Conservation (phyloP, 805 yeast genomes). For the Starmera caribaea region DNA sequence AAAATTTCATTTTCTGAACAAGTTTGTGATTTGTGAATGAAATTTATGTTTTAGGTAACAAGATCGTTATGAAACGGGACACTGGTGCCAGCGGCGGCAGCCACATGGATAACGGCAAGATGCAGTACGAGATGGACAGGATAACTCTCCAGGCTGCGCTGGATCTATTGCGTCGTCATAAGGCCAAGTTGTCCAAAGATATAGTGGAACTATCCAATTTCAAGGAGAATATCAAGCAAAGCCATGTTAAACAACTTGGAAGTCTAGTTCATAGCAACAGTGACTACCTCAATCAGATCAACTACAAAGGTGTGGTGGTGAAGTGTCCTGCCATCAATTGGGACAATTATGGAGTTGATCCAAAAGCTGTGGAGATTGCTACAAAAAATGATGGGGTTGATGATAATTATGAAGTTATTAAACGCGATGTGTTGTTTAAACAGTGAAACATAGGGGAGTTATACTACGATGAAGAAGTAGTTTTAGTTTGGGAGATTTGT, state of each 20-base stretch:
- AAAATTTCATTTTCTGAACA: too few species aligned
- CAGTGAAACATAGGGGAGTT: background rate
- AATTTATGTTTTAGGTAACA: too few species aligned
- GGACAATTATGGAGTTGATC: slow-evolving; percentile 15
- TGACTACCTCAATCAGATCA: slow-evolving; percentile 16
- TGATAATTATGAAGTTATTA: slow-evolving; percentile 18
- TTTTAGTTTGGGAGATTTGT: too few species aligned
- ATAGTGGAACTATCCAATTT: slow-evolving; percentile 13
- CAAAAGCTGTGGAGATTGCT: slow-evolving; percentile 6
- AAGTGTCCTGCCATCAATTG: slow-evolving; percentile 18
- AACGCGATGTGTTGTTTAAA: slow-evolving; percentile 14
- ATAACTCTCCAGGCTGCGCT: too few species aligned
- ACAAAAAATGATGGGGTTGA: slow-evolving; percentile 10
- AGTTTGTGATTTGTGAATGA: too few species aligned
- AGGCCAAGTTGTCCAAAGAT: slow-evolving; percentile 7
- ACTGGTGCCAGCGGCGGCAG: too few species aligned
- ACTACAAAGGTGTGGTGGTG: slow-evolving; percentile 14
- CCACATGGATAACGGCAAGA: background rate
- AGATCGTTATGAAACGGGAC: too few species aligned
- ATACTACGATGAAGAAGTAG: too few species aligned
- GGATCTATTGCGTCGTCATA: too few species aligned
- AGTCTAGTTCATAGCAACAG: slow-evolving; percentile 7
- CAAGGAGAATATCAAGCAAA: slow-evolving; percentile 10
- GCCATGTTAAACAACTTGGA: slow-evolving; percentile 9
- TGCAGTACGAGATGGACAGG: too few species aligned